Evolutionary conservation across 495 filamentous ascomycete species (phyloP).

Genomic region (Penicillium cinerascens): DNA sequence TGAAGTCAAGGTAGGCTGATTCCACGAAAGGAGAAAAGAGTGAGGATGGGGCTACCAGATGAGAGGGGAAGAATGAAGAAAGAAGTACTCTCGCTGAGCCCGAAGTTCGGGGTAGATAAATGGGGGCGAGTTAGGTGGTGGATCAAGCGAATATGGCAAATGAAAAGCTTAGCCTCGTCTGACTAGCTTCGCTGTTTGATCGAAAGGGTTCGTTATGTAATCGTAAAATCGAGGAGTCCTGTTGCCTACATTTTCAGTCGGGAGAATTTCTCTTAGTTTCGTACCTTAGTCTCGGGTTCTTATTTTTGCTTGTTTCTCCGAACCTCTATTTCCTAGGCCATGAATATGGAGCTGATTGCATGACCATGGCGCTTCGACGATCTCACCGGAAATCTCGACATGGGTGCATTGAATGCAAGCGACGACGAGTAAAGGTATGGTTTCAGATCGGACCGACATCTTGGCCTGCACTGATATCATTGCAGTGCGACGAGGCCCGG

Average conservation of each 20-base stretch:
- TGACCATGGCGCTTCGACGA: conserved; percentile 35
- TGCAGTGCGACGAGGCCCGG: conserved; percentile 37
- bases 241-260: conserved; percentile 15
- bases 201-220: conserved; percentile 28
- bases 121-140: too few relatives aligned
- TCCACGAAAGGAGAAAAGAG: too few relatives aligned
- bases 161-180: too few relatives aligned
- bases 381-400: conserved; percentile 34
- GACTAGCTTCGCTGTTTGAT: conserved; percentile 29
- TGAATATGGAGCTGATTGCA: conserved; percentile 3
- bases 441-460: background rate
- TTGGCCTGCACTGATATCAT: conserved; percentile 1
- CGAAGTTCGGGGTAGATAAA: too few relatives aligned
- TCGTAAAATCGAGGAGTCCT: conserved; percentile 19
- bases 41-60: too few relatives aligned
- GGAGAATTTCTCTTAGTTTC: background rate
- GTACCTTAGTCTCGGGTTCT: background rate
- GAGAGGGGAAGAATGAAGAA: too few relatives aligned
- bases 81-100: too few relatives aligned
- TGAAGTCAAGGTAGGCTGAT: too few relatives aligned
- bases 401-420: conserved; percentile 34
- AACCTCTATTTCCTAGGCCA: background rate
- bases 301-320: background rate
- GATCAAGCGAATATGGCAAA: too few relatives aligned
- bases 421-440: conserved; percentile 39